Evolutionary conservation across 352 stramenopile species (phyloP), one percentile per base, ranked within the genome.

Genomic region (Thraustotheca clavata): DNA sequence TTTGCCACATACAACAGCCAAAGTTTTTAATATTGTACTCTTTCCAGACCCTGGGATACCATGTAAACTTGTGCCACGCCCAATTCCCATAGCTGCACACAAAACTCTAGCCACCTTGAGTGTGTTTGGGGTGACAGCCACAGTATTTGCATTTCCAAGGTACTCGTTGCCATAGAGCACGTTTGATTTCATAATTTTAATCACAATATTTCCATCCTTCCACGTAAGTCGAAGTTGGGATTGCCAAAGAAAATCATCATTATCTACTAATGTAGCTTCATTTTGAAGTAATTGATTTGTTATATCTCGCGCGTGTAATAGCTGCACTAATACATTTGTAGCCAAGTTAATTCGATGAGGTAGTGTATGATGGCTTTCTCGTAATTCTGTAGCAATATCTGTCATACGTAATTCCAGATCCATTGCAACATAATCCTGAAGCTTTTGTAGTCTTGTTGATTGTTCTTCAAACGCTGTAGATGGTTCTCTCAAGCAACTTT

Each of bases 81-180:
- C 59, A 29, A 87, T 60, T 11, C 70, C 67, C 2, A 67, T 72
- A 2, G 72, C 73, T 18, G 71, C 62, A 32, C 31, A 52, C 33
- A 65, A 9, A 3, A 65, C 57, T 1, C 57, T 40, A 6, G 57
- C 57, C n/a, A 43, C 46, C 32, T 65, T 65, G 35, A 65, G 39
- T 22, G 57, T 65, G 26, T 65, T 65, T 31, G 57, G 57, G 9
- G 47, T n/a, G 3, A 65, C 18, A 24, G 46, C 24, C n/a, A 41
- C 7, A 18, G 41, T 33, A 18, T 29, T 67, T 20, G 62, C 57
- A 61, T 88, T 90, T 2, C 80, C 83, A 1, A 77, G 49, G 36
- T 90, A 92, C 59, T 92, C 83, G 33, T 88, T 82, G 0, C 83
- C 83, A 31, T 90, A 90, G 9, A 69, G 54, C 24, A 91, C 59